Evolutionary conservation across 441 rosid genomes (phyloP), one percentile per base, ranked within the genome.

Genomic region (Erysimum cheiri): DNA sequence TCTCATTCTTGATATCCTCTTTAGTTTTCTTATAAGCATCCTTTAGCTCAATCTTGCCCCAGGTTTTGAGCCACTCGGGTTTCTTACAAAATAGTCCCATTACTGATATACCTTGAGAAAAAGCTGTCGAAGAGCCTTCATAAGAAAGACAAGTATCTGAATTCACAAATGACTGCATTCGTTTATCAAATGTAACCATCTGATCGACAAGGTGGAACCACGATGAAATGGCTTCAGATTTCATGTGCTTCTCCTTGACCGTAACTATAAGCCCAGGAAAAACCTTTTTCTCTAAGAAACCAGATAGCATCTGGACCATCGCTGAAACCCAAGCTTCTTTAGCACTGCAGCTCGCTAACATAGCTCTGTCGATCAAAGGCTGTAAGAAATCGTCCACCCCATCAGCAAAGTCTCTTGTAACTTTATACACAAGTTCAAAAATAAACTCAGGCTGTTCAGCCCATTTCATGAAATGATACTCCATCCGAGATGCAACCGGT

Each of bases 301-400:
- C 78, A 15, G 92, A 86, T 55, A 87, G 82, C 85, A 87, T 78
- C 64, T 80, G 85, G 53, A 87, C 86, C 92, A 88, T 88, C 7
- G 92, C 90, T 41, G 88, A 87, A 67, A 89, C 88, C 97, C 94
- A 92, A 61, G 90, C 96, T 78, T 89, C 97, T 74, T 82, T 85
- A 61, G 88, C 97, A 79, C 96, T 89, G 46, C 73, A 85, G 73
- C 85, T 83, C 33, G 33, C 74, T 72, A 92, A 75, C 72, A 85
- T 78, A 52, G 94, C 94, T 74, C 72, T 82, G 67, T 92, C 97
- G 39, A 92, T 84, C 80, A 89, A 77, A 77, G 97, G 97, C 79
- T 88, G 94, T 85, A 92, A 83, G 66, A 86, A 78, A 63, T 85
- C 87, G 54, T 86, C 95, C 6, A 92, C 79, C 9, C 92, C 97